phyloP scores from a whole-genome alignment of 164 flowering plant species.

The Tetrastigma voinierianum region DNA sequence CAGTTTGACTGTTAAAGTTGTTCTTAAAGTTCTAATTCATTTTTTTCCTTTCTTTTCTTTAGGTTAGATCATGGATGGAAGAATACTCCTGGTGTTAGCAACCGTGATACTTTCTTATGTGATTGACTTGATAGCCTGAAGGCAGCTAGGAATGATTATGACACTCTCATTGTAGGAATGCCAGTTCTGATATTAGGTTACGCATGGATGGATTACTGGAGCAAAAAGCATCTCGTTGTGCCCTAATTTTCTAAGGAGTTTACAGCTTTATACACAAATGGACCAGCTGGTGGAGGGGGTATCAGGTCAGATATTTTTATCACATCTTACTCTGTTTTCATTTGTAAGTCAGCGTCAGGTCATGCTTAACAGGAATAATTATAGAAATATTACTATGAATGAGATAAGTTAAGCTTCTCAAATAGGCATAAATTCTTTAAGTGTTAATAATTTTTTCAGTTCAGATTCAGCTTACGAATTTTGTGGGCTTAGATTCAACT shows the following conservation, averaged over 20 bases:
- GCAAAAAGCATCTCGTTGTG: slow-evolving; percentile 65
- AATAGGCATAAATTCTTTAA: not conserved
- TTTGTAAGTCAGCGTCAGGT: not conserved
- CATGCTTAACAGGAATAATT: not conserved
- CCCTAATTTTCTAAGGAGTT: slow-evolving; percentile 71
- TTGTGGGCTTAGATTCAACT: too few species aligned
- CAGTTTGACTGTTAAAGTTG: not conserved
- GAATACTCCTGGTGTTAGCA: slow-evolving; percentile 60
- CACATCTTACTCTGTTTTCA: slow-evolving; percentile 7
- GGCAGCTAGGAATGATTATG: slow-evolving; percentile 26
- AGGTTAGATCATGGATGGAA: slow-evolving; percentile 95
- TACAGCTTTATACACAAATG: slow-evolving; percentile 91
- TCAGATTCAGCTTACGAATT: not conserved
- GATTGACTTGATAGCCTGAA: slow-evolving; percentile 85
- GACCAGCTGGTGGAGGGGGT: slow-evolving; percentile 99
- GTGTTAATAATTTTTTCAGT: not conserved
- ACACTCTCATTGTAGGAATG: slow-evolving; percentile 6
- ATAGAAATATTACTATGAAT: not conserved
- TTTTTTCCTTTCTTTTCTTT: slow-evolving; percentile 2
- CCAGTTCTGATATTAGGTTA: slow-evolving; percentile 65
- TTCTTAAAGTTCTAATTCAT: not conserved
- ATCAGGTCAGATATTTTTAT: slow-evolving; percentile 51
- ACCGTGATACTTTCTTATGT: slow-evolving; percentile 63
- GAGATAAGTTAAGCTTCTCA: not conserved
- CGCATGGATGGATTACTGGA: slow-evolving; percentile 91